Conservation (phyloP, 164 flowering plant species). For the Dillenia turbinata region DNA sequence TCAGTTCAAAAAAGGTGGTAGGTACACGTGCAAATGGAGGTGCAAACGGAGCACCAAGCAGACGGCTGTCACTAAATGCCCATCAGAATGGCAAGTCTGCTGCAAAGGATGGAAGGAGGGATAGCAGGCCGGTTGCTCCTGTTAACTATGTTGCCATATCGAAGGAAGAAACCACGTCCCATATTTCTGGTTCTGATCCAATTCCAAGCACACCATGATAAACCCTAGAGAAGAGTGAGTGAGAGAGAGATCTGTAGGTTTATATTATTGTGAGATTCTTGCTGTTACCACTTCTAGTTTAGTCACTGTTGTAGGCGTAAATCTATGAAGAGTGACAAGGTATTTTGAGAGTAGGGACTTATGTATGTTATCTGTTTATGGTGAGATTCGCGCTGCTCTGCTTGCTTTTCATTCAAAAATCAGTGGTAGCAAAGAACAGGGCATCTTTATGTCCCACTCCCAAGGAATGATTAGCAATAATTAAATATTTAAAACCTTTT, state of each 20-base stretch:
- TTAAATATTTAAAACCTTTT: no score
- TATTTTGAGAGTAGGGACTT: slow-evolving; percentile 3
- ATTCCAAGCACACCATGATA: slow-evolving; percentile 59
- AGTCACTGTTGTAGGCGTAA: slow-evolving; percentile 16
- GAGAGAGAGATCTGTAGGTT: slow-evolving; percentile 14
- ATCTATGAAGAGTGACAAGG: slow-evolving; percentile 4
- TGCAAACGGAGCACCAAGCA: slow-evolving; percentile 63
- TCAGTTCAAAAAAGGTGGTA: slow-evolving; percentile 61
- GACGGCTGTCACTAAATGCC: slow-evolving; percentile 69
- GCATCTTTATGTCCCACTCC: no score
- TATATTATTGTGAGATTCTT: slow-evolving; percentile 3
- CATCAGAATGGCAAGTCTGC: slow-evolving; percentile 64
- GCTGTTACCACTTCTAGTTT: slow-evolving; percentile 5
- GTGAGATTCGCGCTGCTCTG: no score
- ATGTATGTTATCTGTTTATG: no score
- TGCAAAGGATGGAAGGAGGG: slow-evolving; percentile 66
- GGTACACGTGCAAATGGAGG: slow-evolving; percentile 83
- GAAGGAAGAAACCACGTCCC: slow-evolving; percentile 78
- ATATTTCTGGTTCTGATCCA: slow-evolving; percentile 56
- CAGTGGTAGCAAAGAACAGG: no score
- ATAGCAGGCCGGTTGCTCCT: slow-evolving; percentile 62
- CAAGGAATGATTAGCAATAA: no score
- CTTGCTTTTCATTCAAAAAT: no score
- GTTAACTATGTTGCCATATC: slow-evolving; percentile 72
- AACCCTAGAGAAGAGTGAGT: not conserved